Percentiles rank a stretch among this genome's conserved stretches.
Conservation (phyloP, 73 alveolate species). For the Durusdinium trenchii region DNA sequence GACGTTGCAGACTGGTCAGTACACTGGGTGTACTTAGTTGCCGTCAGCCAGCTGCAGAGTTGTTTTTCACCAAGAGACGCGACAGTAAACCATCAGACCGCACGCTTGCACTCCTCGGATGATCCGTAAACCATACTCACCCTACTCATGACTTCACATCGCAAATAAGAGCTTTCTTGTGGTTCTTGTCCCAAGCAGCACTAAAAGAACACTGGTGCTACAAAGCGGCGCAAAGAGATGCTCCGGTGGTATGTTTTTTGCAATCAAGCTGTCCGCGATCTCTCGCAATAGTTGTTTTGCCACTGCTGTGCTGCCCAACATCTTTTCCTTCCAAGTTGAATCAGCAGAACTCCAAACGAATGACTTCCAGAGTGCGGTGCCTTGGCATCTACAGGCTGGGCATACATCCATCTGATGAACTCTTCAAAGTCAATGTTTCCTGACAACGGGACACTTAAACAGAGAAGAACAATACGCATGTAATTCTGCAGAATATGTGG, state of each 20-base stretch:
- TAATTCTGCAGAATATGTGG: too few species aligned
- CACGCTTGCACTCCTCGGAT: slow-evolving; percentile 62
- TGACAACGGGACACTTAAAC: neutral
- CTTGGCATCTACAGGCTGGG: slow-evolving; percentile 92
- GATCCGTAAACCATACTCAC: too few species aligned
- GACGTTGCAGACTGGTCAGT: neutral
- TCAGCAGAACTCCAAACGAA: neutral
- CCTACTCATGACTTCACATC: too few species aligned
- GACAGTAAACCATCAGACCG: slow-evolving; percentile 67
- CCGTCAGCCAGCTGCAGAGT: neutral
- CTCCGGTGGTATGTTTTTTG: slow-evolving; percentile 49
- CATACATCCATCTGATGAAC: slow-evolving; percentile 73
- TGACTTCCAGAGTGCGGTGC: neutral
- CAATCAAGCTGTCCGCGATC: slow-evolving; percentile 60
- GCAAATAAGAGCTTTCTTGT: too few species aligned
- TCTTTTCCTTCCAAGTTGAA: slow-evolving; percentile 53
- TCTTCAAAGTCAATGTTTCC: slow-evolving; percentile 86
- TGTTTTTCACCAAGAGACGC: neutral
- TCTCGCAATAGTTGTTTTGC: slow-evolving; percentile 81
- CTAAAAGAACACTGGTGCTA: too few species aligned
- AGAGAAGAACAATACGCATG: neutral
- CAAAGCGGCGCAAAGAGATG: slow-evolving; percentile 39
- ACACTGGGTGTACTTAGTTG: neutral
- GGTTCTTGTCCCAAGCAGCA: too few species aligned
- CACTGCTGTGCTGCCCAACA: slow-evolving; percentile 94